A percentile compares a stretch with the other conserved stretches of the same genome.
phyloP scores from a whole-genome alignment of 495 filamentous ascomycete genomes.

The Staphylotrichum tortipilum region DNA sequence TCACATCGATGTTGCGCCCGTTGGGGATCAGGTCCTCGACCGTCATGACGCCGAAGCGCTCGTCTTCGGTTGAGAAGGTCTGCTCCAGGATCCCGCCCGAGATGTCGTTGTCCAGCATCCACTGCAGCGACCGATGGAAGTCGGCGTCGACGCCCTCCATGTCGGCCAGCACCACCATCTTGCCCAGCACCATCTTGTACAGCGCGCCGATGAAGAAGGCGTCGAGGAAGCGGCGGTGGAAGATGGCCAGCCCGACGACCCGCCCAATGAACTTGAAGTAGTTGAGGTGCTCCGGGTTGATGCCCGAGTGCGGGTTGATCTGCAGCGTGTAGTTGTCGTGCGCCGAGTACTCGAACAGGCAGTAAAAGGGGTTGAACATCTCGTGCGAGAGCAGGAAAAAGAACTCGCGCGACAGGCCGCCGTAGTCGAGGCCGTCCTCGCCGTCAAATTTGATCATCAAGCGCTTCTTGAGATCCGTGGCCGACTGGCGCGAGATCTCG shows the following conservation, averaged over 20 bases:
- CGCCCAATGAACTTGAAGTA: slow-evolving; percentile 99
- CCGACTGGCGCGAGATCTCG: slow-evolving; percentile 93
- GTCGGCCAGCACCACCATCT: slow-evolving; percentile 82
- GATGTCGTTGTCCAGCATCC: slow-evolving; percentile 97
- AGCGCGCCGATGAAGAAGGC: slow-evolving; percentile 99
- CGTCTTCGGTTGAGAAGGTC: slow-evolving; percentile 94
- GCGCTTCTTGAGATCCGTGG: slow-evolving; percentile 94
- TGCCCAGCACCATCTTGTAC: slow-evolving; percentile 98
- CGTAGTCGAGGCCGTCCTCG: slow-evolving; percentile 96
- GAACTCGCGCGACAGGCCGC: slow-evolving; percentile 97
- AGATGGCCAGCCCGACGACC: slow-evolving; percentile 95
- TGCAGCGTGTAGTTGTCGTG: slow-evolving; percentile 99
- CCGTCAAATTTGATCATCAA: slow-evolving; percentile 99
- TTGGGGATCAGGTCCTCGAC: slow-evolving; percentile 88
- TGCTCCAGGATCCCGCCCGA: slow-evolving; percentile 78
- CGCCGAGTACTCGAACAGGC: slow-evolving; percentile 97
- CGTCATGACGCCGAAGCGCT: slow-evolving; percentile 86
- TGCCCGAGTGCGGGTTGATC: slow-evolving; percentile 98
- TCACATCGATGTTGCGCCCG: slow-evolving; percentile 87
- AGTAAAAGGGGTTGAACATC: slow-evolving; percentile 99
- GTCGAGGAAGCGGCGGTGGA: slow-evolving; percentile 95
- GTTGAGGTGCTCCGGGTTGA: slow-evolving; percentile 98
- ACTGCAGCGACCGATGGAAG: slow-evolving; percentile 88
- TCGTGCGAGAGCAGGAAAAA: slow-evolving; percentile 99
- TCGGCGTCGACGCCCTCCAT: slow-evolving; percentile 99